Evolutionary conservation across 345 rosid species (phyloP).

Genomic region (Ricinus communis): DNA sequence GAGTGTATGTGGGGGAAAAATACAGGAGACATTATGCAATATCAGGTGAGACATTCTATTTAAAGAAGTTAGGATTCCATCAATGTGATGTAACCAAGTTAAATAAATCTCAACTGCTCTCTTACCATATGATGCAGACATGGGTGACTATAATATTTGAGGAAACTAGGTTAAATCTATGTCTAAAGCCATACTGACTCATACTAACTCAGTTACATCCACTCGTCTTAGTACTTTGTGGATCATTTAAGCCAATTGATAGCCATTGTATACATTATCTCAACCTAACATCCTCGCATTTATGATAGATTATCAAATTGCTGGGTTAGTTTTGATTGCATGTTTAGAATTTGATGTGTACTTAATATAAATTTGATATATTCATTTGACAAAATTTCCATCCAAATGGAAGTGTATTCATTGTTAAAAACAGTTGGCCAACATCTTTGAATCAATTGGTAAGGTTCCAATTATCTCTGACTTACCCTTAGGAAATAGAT

Average conservation of each 20-base stretch:
- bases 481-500: no score
- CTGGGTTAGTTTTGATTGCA: no score
- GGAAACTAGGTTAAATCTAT: conserved; percentile 3
- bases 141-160: background rate
- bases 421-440: background rate
- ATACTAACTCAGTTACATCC: background rate
- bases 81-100: background rate
- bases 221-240: background rate
- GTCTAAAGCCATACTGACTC: background rate
- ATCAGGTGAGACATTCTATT: conserved; percentile 1
- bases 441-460: no score
- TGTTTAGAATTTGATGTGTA: no score
- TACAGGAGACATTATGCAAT: background rate
- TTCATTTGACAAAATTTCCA: background rate
- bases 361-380: no score
- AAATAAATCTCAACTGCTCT: background rate
- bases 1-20: background rate
- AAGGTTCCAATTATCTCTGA: no score
- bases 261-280: background rate
- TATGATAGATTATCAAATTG: no score
- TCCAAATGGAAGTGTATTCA: background rate
- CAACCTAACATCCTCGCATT: background rate
- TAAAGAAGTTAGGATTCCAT: conserved; percentile 15
- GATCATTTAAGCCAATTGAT: conserved; percentile 12
- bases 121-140: background rate